A percentile compares a stretch with the other conserved stretches of the same genome.
Evolutionary conservation across 139 green algal species (phyloP).

Genomic region (Trebouxia sp.): DNA sequence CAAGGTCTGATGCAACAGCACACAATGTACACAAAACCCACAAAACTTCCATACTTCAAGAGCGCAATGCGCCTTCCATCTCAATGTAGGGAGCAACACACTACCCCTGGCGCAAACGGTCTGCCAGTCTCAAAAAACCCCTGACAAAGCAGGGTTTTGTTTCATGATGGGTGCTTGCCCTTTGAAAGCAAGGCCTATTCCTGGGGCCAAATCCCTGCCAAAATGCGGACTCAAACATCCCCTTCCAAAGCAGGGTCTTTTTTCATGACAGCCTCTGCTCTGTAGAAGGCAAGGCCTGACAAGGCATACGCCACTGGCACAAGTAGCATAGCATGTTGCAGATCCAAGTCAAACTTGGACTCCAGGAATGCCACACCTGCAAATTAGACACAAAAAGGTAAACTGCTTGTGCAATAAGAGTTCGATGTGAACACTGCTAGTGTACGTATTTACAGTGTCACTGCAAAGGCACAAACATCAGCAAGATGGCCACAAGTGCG

Average conservation of each 20-base stretch:
- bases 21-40: conserved; percentile 7
- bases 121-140: too few relatives aligned
- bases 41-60: too few relatives aligned
- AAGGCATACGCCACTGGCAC: conserved; percentile 70
- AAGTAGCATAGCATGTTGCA: conserved; percentile 81
- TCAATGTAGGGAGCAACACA: too few relatives aligned
- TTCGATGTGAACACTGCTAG: background rate
- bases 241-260: background rate
- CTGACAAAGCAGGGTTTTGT: too few relatives aligned
- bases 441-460: background rate
- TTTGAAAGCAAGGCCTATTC: too few relatives aligned
- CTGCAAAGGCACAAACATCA: background rate
- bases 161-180: too few relatives aligned
- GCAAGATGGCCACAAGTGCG: background rate
- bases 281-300: conserved; percentile 64
- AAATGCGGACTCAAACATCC: background rate
- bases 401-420: too few relatives aligned
- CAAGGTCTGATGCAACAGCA: too few relatives aligned
- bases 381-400: too few relatives aligned
- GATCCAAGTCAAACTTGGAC: conserved; percentile 44
- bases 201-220: too few relatives aligned
- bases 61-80: too few relatives aligned
- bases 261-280: conserved; percentile 55
- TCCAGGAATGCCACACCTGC: conserved; percentile 35
- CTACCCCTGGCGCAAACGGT: too few relatives aligned